phyloP scores from a whole-genome alignment of 208 protist genomes.

The Trypanosoma cruzi region DNA sequence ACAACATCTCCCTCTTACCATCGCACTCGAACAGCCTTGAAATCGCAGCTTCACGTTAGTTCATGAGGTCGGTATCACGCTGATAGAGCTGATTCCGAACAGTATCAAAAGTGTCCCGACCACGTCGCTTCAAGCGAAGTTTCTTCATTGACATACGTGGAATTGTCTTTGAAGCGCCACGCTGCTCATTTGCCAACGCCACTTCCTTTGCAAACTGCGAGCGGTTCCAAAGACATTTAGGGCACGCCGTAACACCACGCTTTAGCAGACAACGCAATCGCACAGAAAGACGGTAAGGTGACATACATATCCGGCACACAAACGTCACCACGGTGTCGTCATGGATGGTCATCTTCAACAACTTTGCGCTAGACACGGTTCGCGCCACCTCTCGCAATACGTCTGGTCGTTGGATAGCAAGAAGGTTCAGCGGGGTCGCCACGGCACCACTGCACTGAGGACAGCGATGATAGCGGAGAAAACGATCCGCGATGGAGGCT shows the following conservation, averaged over 20 bases:
- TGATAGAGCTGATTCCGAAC: conserved; percentile 43
- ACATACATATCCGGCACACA: conserved; percentile 74
- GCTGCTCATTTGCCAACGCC: conserved; percentile 25
- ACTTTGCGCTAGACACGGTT: conserved; percentile 40
- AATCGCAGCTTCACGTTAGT: conserved; percentile 24
- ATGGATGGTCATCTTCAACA: conserved; percentile 60
- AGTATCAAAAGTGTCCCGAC: conserved; percentile 28
- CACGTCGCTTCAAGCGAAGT: conserved; percentile 24
- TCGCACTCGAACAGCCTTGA: neutral
- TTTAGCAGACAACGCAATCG: conserved; percentile 60
- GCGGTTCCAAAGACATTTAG: conserved; percentile 61
- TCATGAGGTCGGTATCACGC: conserved; percentile 41
- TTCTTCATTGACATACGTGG: conserved; percentile 18
- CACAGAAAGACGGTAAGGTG: conserved; percentile 69
- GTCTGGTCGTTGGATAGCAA: conserved; percentile 75
- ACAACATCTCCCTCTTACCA: neutral
- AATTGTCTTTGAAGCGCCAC: conserved; percentile 25
- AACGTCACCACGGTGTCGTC: conserved; percentile 58
- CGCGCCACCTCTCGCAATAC: conserved; percentile 64
- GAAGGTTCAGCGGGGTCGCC: conserved; percentile 49
- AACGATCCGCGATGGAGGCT: conserved; percentile 54
- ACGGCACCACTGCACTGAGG: conserved; percentile 66
- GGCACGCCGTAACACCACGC: conserved; percentile 49
- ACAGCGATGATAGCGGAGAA: conserved; percentile 60
- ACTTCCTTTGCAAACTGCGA: conserved; percentile 27